These are phyloP conservation scores for Mikania micrantha DNA, from an alignment of 129 eudicot species.

Conservation along the genomic window DNA sequence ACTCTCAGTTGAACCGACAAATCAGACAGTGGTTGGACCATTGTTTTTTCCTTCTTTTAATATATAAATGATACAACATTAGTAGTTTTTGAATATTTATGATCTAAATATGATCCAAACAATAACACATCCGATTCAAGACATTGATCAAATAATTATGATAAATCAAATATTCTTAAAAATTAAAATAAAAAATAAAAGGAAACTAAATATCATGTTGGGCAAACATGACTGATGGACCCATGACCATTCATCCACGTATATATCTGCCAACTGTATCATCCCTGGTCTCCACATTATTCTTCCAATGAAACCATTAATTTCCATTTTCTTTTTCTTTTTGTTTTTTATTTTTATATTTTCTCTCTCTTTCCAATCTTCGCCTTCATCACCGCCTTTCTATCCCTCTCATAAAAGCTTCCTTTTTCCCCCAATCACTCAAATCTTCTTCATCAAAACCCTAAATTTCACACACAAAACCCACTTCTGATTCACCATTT, in stretches of 20 bases:
- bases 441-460: conserved; percentile 6
- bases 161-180: no score
- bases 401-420: conserved; percentile 4
- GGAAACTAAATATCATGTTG: conserved; percentile 12
- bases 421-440: conserved; percentile 22
- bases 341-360: no score
- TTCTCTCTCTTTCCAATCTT: conserved; percentile 2
- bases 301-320: conserved; percentile 1
- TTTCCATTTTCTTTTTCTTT: neutral
- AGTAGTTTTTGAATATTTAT: no score
- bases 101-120: no score
- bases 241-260: conserved; percentile 32
- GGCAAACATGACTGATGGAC: neutral
- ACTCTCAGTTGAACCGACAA: no score
- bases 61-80: no score
- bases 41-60: no score
- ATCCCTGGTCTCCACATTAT: conserved; percentile 27
- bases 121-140: no score
- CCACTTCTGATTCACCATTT: neutral
- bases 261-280: conserved; percentile 48
- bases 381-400: conserved; percentile 36
- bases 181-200: neutral
- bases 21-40: no score
- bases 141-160: no score
- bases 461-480: neutral